These are phyloP conservation scores for Jatropha podagrica DNA, from an alignment of 441 rosid genomes.

Conservation along the genomic window DNA sequence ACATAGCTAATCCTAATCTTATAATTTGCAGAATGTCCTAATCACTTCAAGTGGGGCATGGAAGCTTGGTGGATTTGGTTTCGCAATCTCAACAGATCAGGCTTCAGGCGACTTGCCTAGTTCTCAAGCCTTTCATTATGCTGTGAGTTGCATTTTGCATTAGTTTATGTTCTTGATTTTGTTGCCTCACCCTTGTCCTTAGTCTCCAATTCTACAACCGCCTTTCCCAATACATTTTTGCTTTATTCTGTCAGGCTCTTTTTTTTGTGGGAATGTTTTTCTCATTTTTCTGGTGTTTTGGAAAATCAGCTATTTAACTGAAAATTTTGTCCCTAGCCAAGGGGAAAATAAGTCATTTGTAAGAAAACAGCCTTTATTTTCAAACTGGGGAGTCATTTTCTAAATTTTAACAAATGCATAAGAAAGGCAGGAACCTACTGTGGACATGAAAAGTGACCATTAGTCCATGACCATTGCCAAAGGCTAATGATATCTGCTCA, in stretches of 20 bases:
- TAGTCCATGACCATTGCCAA: neutral
- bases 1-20: conserved; percentile 5
- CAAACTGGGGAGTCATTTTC: neutral
- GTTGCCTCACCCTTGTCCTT: too few species aligned
- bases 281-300: neutral
- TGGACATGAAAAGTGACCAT: neutral
- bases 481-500: neutral
- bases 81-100: conserved; percentile 73
- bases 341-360: neutral
- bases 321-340: neutral
- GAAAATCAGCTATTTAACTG: neutral
- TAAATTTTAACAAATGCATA: neutral
- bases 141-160: conserved; percentile 53
- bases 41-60: conserved; percentile 93
- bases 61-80: conserved; percentile 97
- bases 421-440: neutral
- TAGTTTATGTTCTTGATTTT: neutral
- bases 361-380: neutral
- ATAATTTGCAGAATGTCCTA: conserved; percentile 66
- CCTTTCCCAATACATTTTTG: too few species aligned
- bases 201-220: too few species aligned
- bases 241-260: neutral
- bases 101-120: conserved; percentile 52
- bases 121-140: conserved; percentile 74
- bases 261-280: neutral